phyloP scores from a whole-genome alignment of 257 asterid genomes.

The Primulina eburnea region DNA sequence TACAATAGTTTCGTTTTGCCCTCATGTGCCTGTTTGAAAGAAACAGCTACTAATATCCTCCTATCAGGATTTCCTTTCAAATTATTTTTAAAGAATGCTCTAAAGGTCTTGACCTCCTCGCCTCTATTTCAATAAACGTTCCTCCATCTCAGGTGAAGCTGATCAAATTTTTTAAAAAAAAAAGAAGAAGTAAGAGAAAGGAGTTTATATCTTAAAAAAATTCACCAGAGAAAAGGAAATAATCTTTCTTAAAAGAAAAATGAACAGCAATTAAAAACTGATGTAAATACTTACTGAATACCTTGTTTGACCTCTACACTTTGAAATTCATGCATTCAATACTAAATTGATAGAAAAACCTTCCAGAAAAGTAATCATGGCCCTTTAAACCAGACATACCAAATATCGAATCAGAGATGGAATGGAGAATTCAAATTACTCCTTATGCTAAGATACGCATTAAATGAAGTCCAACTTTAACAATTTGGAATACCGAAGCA shows the following conservation, averaged over 20 bases:
- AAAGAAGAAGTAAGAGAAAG: neutral
- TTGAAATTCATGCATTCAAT: neutral
- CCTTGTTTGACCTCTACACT: neutral
- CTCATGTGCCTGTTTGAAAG: neutral
- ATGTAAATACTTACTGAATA: neutral
- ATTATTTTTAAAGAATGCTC: neutral
- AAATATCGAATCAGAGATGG: neutral
- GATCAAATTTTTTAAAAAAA: no score
- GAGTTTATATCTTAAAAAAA: neutral
- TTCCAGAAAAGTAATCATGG: conserved; percentile 1
- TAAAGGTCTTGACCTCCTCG: neutral
- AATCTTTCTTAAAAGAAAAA: neutral
- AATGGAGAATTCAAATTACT: neutral
- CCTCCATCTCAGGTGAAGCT: neutral
- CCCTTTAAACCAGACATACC: conserved; percentile 10
- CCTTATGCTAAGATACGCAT: conserved; percentile 5
- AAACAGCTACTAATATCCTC: neutral
- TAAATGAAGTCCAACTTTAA: conserved; percentile 5
- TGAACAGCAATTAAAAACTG: neutral
- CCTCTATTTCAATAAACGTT: neutral
- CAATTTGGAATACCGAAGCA: conserved; percentile 3
- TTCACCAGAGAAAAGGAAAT: neutral
- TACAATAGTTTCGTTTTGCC: neutral
- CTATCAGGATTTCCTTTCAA: neutral
- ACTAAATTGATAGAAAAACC: neutral